Percentiles rank a stretch among this genome's conserved stretches.
Evolutionary conservation across 2,329 filamentous ascomycete genomes (phyloP).

Genomic region (Venturia carpophila): DNA sequence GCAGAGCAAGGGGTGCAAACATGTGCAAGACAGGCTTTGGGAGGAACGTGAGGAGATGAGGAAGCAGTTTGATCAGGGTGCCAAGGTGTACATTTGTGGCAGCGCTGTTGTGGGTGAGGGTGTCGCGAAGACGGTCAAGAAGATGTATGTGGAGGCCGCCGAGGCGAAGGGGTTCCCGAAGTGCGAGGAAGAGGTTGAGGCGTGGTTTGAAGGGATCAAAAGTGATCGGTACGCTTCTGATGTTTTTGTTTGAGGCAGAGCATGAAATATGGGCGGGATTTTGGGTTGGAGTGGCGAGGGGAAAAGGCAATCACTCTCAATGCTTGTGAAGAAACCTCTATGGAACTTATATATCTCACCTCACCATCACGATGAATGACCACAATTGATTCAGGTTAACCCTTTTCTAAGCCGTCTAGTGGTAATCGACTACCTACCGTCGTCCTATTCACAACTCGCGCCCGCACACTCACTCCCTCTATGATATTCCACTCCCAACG

Average conservation of each 20-base stretch:
- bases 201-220: conserved; percentile 35
- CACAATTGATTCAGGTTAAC: too few relatives aligned
- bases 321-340: too few relatives aligned
- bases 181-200: conserved; percentile 35
- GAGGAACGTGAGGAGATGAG: conserved; percentile 40
- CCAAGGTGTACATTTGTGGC: conserved; percentile 59
- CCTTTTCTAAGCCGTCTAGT: too few relatives aligned
- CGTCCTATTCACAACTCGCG: too few relatives aligned
- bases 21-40: conserved; percentile 48
- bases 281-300: too few relatives aligned
- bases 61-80: conserved; percentile 40
- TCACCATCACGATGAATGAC: too few relatives aligned
- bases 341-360: too few relatives aligned
- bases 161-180: conserved; percentile 30
- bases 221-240: conserved; percentile 36
- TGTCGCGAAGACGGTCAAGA: conserved; percentile 40
- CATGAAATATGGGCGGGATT: not conserved
- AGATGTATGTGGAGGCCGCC: conserved; percentile 36
- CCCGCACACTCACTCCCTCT: too few relatives aligned
- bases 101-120: conserved; percentile 29
- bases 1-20: conserved; percentile 41
- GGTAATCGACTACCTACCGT: too few relatives aligned
- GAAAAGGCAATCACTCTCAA: too few relatives aligned
- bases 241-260: conserved; percentile 32
- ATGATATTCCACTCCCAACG: too few relatives aligned